Base-by-base conservation (phyloP, 768 basidiomycete genomes). In the Favolaschia claudopus region DNA sequence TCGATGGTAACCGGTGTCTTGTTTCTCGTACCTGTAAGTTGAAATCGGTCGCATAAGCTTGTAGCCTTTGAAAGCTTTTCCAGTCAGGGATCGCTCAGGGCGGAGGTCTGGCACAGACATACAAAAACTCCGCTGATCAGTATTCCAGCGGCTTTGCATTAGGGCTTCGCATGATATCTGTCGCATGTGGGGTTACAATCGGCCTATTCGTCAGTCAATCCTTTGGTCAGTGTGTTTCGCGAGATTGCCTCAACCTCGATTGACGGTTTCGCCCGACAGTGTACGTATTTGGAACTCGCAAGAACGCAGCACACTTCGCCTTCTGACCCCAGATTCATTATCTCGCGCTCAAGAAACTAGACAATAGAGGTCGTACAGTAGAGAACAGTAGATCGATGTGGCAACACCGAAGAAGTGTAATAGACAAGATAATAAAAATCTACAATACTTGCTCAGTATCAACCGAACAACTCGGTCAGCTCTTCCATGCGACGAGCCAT, bases 1-100 rank as follows among this genome's bases (percentile, higher is more conserved):
- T 86, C 89, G 12, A 95, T 94, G 91, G 90, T 94, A n/a, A 91
- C 93, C 3, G 91, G 91, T n/a, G 89, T 96, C n/a, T 74, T 94
- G 44, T 94, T 95, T 73, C 78, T 95, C 20, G 93, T 95, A 12
- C 93, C 93, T 43, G 93, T 94, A 71, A 71, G 91, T 76, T 37
- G 46, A 33, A 7, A 38, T 40, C 31, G 22, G 8, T n/a, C 25
- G n/a, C 12, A 31, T 12, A 20, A 25, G 19, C 40, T 14, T 19
- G 46, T 19, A 42, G 10, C 53, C 48, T 28, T 33, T 72, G 63
- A 50, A 59, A 66, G 42, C 68, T 34, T 70, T 27, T 52, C 2
- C 67, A 91, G 89, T 91, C 89, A 57, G 89, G 88, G 37, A 87
- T 92, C 38, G 89, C 89, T 24, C 85, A 89, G 76, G 88, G 85